These are phyloP conservation scores for Salvia sclarea DNA, from an alignment of 305 asterid species.

Conservation along the genomic window DNA sequence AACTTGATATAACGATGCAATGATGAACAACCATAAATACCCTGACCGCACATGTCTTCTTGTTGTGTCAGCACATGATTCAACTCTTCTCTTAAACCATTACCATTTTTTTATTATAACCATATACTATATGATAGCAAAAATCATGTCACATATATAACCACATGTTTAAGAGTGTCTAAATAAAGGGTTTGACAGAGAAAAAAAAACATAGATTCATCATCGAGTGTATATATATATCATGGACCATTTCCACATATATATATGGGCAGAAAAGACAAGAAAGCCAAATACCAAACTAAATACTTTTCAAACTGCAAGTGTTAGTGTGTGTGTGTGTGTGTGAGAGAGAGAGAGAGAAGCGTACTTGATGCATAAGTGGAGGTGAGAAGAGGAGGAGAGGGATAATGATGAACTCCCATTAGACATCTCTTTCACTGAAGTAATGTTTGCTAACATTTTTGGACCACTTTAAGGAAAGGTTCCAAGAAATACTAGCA, in stretches of 20 bases:
- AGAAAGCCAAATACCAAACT: background rate
- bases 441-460: constrained; percentile 26
- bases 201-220: too few relatives aligned
- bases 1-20: background rate
- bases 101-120: too few relatives aligned
- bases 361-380: background rate
- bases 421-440: constrained; percentile 29
- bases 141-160: too few relatives aligned
- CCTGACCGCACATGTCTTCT: background rate
- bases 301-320: background rate
- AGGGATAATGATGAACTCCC: constrained; percentile 22
- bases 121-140: too few relatives aligned
- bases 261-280: background rate
- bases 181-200: background rate
- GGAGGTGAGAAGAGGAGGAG: constrained; percentile 24
- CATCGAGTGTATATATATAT: too few relatives aligned
- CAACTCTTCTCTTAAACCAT: background rate
- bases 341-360: constrained; percentile 3
- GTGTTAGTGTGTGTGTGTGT: background rate
- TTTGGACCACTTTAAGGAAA: constrained; percentile 45
- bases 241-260: background rate
- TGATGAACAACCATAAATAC: background rate
- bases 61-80: background rate
- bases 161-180: background rate
- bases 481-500: constrained; percentile 33